Evolutionary conservation across 345 rosid genomes (phyloP).

Genomic region (Excoecaria agallocha): DNA sequence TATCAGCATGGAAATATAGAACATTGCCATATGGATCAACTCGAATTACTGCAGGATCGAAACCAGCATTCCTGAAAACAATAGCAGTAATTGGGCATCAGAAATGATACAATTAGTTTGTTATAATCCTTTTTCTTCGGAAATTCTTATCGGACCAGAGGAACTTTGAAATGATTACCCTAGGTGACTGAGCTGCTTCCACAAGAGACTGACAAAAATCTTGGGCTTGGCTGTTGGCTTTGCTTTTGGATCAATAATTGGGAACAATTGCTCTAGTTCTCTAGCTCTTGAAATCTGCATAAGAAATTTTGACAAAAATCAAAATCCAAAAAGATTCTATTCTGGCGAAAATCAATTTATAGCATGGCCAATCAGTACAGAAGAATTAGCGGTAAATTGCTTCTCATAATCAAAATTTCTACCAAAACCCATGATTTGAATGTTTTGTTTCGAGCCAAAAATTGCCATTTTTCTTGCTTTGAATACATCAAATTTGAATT

Average conservation of each 20-base stretch:
- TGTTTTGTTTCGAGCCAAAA: neutral
- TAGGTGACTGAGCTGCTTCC: constrained; percentile 92
- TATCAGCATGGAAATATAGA: constrained; percentile 82
- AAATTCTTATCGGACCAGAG: neutral
- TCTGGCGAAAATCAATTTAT: neutral
- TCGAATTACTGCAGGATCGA: constrained; percentile 81
- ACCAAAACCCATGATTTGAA: neutral
- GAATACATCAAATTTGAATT: too few relatives aligned
- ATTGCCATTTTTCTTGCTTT: neutral
- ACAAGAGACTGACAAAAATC: constrained; percentile 59
- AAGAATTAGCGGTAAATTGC: neutral
- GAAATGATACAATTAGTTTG: neutral
- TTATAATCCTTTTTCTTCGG: neutral
- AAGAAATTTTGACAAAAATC: neutral
- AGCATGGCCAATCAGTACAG: neutral
- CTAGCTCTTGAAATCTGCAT: constrained; percentile 46
- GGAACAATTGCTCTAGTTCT: constrained; percentile 64
- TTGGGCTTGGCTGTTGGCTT: constrained; percentile 65
- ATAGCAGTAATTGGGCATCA: constrained; percentile 12
- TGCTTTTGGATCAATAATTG: constrained; percentile 63
- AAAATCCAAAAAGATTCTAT: too few relatives aligned
- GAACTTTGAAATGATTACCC: constrained; percentile 41
- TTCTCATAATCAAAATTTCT: neutral
- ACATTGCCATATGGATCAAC: constrained; percentile 89
- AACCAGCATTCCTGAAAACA: constrained; percentile 77